phyloP scores from a whole-genome alignment of 345 rosid genomes.

The Eucalyptus cloeziana region DNA sequence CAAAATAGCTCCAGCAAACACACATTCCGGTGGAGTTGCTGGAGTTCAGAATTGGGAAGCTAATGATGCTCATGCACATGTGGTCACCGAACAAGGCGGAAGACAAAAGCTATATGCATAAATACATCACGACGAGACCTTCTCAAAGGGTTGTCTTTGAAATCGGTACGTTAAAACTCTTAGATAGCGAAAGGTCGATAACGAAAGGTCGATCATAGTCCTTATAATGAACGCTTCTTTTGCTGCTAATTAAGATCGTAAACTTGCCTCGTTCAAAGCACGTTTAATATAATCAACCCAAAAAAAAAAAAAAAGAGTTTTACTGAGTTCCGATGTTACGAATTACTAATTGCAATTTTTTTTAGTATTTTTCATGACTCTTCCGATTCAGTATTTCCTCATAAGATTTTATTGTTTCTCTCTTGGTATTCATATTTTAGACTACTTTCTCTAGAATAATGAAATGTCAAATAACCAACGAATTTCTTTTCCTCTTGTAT shows the following conservation, averaged over 20 bases:
- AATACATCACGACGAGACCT: background rate
- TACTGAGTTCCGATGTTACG: background rate
- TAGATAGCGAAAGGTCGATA: background rate
- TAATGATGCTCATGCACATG: background rate
- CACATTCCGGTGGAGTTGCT: background rate
- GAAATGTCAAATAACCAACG: background rate
- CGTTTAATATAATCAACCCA: too few species aligned
- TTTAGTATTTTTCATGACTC: background rate
- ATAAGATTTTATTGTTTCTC: background rate
- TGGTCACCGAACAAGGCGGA: background rate
- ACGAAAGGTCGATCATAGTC: background rate
- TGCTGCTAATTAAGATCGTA: background rate
- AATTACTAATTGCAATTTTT: background rate
- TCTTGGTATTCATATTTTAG: background rate
- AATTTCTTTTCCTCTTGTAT: background rate
- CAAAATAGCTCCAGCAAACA: background rate
- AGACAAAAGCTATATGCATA: background rate
- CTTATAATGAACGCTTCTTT: background rate
- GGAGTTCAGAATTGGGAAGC: background rate
- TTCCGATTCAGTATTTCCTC: background rate
- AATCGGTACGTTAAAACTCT: background rate
- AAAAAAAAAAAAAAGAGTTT: background rate
- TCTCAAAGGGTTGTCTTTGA: background rate
- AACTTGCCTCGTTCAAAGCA: background rate
- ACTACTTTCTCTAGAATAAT: background rate